These are phyloP conservation scores for Suillus paluster DNA, from an alignment of 768 basidiomycete species.

Conservation along the genomic window DNA sequence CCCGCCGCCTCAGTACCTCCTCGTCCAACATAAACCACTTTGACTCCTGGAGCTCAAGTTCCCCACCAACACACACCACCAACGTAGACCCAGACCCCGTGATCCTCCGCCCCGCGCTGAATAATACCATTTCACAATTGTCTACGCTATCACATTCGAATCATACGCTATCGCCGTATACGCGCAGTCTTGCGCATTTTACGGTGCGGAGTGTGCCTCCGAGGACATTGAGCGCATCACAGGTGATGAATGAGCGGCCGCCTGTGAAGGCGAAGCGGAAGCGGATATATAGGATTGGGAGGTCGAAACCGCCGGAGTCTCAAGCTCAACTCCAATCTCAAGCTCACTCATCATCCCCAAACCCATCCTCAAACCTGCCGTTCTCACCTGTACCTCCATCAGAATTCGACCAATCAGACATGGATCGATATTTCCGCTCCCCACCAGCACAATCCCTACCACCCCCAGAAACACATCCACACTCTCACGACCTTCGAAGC, in stretches of 20 bases:
- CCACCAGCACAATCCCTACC: background rate
- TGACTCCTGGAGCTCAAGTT: constrained; percentile 40
- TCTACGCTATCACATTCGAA: constrained; percentile 87
- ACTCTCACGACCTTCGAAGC: constrained; percentile 25
- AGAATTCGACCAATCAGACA: constrained; percentile 71
- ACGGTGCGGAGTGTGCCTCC: constrained; percentile 90
- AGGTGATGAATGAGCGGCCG: constrained; percentile 46
- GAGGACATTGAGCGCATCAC: constrained; percentile 40
- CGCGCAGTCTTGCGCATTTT: constrained; percentile 87
- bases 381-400: constrained; percentile 45
- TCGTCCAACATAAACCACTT: constrained; percentile 30
- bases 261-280: constrained; percentile 78
- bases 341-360: background rate
- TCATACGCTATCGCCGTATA: constrained; percentile 94
- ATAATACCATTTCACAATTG: constrained; percentile 82
- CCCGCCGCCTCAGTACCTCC: constrained; percentile 40
- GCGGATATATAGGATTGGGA: constrained; percentile 67
- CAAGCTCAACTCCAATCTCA: too few species aligned
- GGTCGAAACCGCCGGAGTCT: constrained; percentile 15
- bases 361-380: constrained; percentile 19
- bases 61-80: constrained; percentile 38
- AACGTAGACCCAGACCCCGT: constrained; percentile 57
- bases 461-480: too few species aligned
- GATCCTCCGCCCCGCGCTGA: constrained; percentile 69
- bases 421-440: constrained; percentile 72